Percentiles rank a stretch among this genome's conserved stretches.
Evolutionary conservation across 345 rosid genomes (phyloP).

Genomic region (Populus nigra): DNA sequence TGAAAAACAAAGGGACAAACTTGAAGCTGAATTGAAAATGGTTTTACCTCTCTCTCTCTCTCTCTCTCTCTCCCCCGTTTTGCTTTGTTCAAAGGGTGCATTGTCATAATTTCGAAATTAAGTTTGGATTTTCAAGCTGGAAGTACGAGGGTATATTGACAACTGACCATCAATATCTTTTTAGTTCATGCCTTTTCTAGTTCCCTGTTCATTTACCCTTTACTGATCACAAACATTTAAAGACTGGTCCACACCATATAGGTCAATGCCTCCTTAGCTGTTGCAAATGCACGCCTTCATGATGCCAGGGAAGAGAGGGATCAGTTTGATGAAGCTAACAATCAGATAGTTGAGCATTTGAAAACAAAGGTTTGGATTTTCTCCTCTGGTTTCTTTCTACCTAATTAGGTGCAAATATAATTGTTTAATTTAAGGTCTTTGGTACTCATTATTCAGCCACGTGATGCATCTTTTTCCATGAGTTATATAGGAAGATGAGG

Average conservation of each 20-base stretch:
- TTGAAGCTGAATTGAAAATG: slow-evolving; percentile 91
- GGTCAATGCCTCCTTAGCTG: slow-evolving; percentile 89
- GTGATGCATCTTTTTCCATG: slow-evolving; percentile 6
- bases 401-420: neutral
- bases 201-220: neutral
- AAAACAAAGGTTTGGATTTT: slow-evolving; percentile 60
- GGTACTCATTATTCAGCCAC: slow-evolving; percentile 2
- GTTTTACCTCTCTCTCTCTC: slow-evolving; percentile 20
- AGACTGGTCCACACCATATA: slow-evolving; percentile 23
- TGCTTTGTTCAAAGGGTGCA: neutral
- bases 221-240: slow-evolving; percentile 10
- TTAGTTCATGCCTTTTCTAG: neutral
- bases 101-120: neutral
- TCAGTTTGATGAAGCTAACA: slow-evolving; percentile 92
- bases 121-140: slow-evolving; percentile 3
- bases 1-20: slow-evolving; percentile 79
- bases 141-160: neutral
- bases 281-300: slow-evolving; percentile 76
- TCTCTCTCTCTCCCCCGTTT: neutral
- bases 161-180: neutral
- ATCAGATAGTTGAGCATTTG: slow-evolving; percentile 77
- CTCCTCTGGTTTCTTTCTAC: slow-evolving; percentile 5
- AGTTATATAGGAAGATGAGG: slow-evolving; percentile 73
- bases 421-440: neutral
- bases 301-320: slow-evolving; percentile 85